Base-by-base conservation (phyloP, 2,329 filamentous ascomycete genomes). In the Pyricularia grisea region DNA sequence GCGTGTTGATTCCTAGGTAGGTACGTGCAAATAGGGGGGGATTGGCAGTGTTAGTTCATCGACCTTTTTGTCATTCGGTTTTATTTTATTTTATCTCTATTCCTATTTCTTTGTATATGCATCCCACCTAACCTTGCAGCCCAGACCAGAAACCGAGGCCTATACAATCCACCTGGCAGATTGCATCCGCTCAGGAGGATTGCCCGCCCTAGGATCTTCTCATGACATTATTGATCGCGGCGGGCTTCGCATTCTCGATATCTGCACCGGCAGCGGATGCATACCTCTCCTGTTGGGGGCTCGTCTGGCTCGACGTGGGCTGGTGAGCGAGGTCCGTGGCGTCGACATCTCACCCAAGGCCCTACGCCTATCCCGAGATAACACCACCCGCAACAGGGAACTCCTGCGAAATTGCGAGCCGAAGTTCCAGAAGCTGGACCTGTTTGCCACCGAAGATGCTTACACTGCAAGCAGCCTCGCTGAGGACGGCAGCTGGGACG, bases 181-280 rank as follows among this genome's bases (percentile, higher is more conserved):
- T 5, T 71, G 84, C 25, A 76, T 88, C 63, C 71, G 73, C 17
- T 36, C 70, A 73, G 27, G 63, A 7, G 55, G 69, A 2, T 65
- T 69, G 11, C 23, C 60, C 68, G 72, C 67, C 55, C 71, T 64
- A 23, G 27, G 14, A 23, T 30, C 50, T n/a, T 68, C 36, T 42
- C 42, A 9, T 55, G 61, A 55, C n/a, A 7, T 20, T n/a, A 12
- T 14, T 69, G 3, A 60, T 42, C 36, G 27, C 67, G 5, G 12
- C 31, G 2, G 69, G 20, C 73, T 96, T 14, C 85, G 83, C 14
- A 81, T 98, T 60, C 78, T 97, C 10, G 95, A 99, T 77, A 82
- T 97, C 33, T 98, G 95, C 78, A 94, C 93, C 0, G 95, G 95
- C 11, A 92, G 92, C 5, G 95, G 95, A 4, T 97, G 94, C 79